Evolutionary conservation across 495 filamentous ascomycete species (phyloP).

Genomic region (Pyronema domesticum): DNA sequence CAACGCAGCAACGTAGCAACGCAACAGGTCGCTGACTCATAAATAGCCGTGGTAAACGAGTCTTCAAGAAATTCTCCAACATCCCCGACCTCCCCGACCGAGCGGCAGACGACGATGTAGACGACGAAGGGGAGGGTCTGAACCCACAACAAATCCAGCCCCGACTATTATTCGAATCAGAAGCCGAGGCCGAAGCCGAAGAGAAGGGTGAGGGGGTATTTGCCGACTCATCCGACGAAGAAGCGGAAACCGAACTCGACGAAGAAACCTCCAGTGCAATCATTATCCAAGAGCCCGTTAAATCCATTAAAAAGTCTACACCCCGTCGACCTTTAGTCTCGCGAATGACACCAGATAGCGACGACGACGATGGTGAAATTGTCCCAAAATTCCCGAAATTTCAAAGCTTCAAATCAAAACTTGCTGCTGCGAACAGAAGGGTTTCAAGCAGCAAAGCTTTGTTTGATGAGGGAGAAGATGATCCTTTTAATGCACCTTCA

Average conservation of each 20-base stretch:
- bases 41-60: slow-evolving; percentile 70
- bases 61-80: slow-evolving; percentile 48
- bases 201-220: slow-evolving; percentile 13
- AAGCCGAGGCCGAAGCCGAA: slow-evolving; percentile 4
- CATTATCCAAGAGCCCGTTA: not conserved
- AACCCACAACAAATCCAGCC: slow-evolving; percentile 66
- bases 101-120: slow-evolving; percentile 30
- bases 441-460: not conserved
- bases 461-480: slow-evolving; percentile 5
- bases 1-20: not conserved
- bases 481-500: not conserved
- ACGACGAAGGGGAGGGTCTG: slow-evolving; percentile 30
- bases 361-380: not conserved
- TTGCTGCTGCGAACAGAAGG: not conserved
- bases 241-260: slow-evolving; percentile 32
- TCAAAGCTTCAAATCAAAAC: not conserved
- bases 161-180: slow-evolving; percentile 54
- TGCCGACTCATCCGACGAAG: slow-evolving; percentile 24
- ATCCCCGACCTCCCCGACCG: slow-evolving; percentile 12
- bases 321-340: not conserved
- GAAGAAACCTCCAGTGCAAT: slow-evolving; percentile 25
- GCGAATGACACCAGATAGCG: slow-evolving; percentile 4
- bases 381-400: not conserved
- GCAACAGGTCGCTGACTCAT: slow-evolving; percentile 5
- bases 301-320: not conserved